A percentile compares a stretch with the other conserved stretches of the same genome.
Evolutionary conservation across 108 stramenopile species (phyloP).

Genomic region (Cyclostephanos invisitatus): DNA sequence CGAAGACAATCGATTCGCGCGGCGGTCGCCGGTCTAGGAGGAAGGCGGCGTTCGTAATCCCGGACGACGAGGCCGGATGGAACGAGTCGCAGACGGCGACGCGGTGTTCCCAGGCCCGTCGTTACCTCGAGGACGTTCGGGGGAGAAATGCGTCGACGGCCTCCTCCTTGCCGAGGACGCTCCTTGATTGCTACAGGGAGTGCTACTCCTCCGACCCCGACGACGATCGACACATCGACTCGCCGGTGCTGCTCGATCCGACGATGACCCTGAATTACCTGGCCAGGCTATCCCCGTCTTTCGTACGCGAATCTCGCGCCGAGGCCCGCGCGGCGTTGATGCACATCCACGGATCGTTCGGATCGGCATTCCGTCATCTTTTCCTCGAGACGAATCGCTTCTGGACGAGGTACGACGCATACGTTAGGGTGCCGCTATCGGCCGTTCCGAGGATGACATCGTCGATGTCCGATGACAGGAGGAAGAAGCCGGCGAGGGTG

Average conservation of each 20-base stretch:
- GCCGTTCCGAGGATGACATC: slow-evolving; percentile 38
- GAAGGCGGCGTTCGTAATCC: slow-evolving; percentile 66
- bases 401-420: slow-evolving; percentile 79
- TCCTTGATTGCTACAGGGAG: slow-evolving; percentile 63
- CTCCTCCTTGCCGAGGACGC: slow-evolving; percentile 45
- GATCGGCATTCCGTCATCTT: slow-evolving; percentile 56
- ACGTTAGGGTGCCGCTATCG: slow-evolving; percentile 57
- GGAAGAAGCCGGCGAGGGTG: slow-evolving; percentile 13
- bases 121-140: slow-evolving; percentile 49
- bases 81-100: slow-evolving; percentile 62
- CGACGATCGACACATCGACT: slow-evolving; percentile 27
- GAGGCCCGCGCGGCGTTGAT: slow-evolving; percentile 54
- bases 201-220: slow-evolving; percentile 32
- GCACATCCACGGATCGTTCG: slow-evolving; percentile 27
- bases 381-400: slow-evolving; percentile 74
- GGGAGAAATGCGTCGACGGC: slow-evolving; percentile 6
- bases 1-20: neutral
- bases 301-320: slow-evolving; percentile 55
- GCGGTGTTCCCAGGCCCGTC: slow-evolving; percentile 44
- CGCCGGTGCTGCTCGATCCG: slow-evolving; percentile 78
- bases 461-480: neutral
- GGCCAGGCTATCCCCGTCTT: slow-evolving; percentile 74
- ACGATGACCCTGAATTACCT: slow-evolving; percentile 83
- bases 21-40: slow-evolving; percentile 17
- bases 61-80: slow-evolving; percentile 38